Conservation (phyloP, 2,329 filamentous ascomycete genomes). For the Colletotrichum gigasporum region DNA sequence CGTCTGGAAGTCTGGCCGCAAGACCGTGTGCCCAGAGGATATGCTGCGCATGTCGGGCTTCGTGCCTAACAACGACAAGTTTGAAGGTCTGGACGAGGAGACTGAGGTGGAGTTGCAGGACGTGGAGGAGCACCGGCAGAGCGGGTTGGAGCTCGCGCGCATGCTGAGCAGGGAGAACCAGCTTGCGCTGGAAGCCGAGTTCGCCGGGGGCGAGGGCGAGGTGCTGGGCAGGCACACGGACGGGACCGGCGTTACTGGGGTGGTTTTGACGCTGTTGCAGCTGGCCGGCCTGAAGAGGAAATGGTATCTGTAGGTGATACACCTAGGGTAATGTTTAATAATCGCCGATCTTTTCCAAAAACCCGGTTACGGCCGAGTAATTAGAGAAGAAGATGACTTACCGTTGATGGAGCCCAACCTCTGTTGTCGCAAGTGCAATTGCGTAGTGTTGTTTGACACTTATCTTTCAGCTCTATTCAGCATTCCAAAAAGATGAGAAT, state of each 20-base stretch:
- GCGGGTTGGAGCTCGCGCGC: constrained; percentile 44
- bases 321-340: too few relatives aligned
- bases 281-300: constrained; percentile 41
- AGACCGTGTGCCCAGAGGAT: constrained; percentile 72
- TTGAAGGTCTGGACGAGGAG: constrained; percentile 14
- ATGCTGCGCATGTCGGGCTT: constrained; percentile 68
- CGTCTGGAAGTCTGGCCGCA: constrained; percentile 67
- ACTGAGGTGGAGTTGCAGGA: constrained; percentile 19
- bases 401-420: too few relatives aligned
- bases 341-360: background rate
- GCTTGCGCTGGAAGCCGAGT: constrained; percentile 42
- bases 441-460: too few relatives aligned
- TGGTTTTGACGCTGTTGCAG: constrained; percentile 45
- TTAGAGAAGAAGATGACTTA: too few relatives aligned
- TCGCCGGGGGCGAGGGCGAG: constrained; percentile 39
- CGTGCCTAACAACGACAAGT: constrained; percentile 55
- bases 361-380: background rate
- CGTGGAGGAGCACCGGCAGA: constrained; percentile 44
- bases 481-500: too few relatives aligned
- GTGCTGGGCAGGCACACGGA: constrained; percentile 47
- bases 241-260: constrained; percentile 44
- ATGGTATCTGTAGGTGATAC: constrained; percentile 36
- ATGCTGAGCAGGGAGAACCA: constrained; percentile 39
- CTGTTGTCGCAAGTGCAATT: too few relatives aligned
- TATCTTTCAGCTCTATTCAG: too few relatives aligned